Evolutionary conservation across 768 basidiomycete species (phyloP), one percentile per base, ranked within the genome.

Genomic region (Harrya chromipes): DNA sequence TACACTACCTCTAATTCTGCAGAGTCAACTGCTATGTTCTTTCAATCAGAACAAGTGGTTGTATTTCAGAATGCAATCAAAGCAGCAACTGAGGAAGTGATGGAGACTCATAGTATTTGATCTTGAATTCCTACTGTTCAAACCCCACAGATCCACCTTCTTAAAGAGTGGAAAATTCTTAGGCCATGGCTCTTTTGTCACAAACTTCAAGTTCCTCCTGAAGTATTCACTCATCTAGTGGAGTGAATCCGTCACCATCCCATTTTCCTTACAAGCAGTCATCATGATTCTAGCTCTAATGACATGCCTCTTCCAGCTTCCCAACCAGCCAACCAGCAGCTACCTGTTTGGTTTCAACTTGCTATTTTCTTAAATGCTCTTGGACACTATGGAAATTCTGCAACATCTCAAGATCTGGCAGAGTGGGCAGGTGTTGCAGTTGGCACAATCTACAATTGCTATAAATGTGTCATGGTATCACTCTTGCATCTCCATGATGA

Each of bases 281-380:
- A 27, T 27, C 27, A 27, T 27, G 27, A 27, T 11, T 27, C 27
- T 27, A 27, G 27, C 27, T 12, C 40, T 11, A 66, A 62, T 44
- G 53, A 50, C n/a, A 40, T 40, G 40, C 13, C 12, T 26, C 14
- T 26, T 40, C 23, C 5, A n/a, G 27, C 27, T 27, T 24, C 40
- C 26, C 6, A 24, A 24, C 59, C 52, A 0, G 44, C 46, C 34
- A 47, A 58, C 33, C 19, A 26, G 2, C 68, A 70, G 47, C 53
- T 62, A 12, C 63, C 64, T 10, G 54, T 69, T 23, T 54, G 60
- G 4, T 41, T 56, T 9, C 67, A 71, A 41, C 61, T 72, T 4
- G 62, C 68, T 2, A 65, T 70, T 17, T 53, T 61, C 24, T 27
- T 27, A 11, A 27, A 27, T 27, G 27, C 27, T 27, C 6, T 10